phyloP scores from a whole-genome alignment of 495 filamentous ascomycete species.

The Aspergillus heteromorphus region DNA sequence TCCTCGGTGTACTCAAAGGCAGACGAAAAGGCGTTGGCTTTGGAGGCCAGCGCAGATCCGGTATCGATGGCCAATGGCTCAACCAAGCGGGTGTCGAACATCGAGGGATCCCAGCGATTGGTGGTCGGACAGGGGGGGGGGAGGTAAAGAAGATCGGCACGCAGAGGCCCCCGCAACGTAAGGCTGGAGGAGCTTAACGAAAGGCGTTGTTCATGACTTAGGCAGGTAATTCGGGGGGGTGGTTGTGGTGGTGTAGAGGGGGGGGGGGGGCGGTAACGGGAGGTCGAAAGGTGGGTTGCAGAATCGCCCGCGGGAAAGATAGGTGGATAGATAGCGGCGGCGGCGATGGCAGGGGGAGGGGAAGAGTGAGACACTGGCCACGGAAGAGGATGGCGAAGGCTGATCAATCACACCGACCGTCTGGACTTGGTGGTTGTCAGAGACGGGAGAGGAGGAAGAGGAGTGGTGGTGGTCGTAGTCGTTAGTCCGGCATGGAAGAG shows the following conservation, averaged over 20 bases:
- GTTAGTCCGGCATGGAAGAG: neutral
- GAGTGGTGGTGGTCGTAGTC: neutral
- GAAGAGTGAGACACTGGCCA: neutral
- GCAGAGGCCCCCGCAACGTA: constrained; percentile 16
- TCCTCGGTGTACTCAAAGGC: constrained; percentile 44
- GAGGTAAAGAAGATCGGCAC: constrained; percentile 1
- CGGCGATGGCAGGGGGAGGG: neutral
- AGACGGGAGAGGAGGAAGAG: no score
- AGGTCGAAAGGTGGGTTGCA: constrained; percentile 8
- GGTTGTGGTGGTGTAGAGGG: neutral
- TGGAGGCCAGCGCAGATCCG: constrained; percentile 29
- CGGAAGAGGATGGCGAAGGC: neutral
- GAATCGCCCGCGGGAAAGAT: constrained; percentile 10
- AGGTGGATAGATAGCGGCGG: neutral
- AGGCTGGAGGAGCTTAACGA: constrained; percentile 18
- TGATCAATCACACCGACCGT: neutral
- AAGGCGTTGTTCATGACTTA: constrained; percentile 21
- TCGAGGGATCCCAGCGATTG: constrained; percentile 22
- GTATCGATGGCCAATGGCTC: constrained; percentile 32
- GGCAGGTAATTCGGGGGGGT: constrained; percentile 5
- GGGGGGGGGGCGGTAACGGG: neutral
- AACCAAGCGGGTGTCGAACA: constrained; percentile 32
- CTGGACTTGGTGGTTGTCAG: neutral
- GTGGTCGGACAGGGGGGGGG: neutral
- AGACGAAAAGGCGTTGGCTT: constrained; percentile 37